Evolutionary conservation across 1,284 basidiomycete species (phyloP).

Genomic region (Phellopilus nigrolimitatus): DNA sequence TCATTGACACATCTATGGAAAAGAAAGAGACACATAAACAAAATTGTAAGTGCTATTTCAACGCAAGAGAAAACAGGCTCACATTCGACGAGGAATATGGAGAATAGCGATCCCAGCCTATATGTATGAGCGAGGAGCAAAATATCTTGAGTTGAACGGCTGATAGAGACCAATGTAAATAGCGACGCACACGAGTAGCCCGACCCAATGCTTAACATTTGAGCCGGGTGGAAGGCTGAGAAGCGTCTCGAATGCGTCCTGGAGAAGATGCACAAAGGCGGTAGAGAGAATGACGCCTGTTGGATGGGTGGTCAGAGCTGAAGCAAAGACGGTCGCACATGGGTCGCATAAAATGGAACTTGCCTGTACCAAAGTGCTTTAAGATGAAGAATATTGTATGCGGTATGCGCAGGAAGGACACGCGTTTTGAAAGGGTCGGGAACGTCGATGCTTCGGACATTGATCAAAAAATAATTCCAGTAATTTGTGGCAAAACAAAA

Average conservation of each 20-base stretch:
- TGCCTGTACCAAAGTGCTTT: constrained; percentile 77
- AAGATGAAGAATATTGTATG: constrained; percentile 68
- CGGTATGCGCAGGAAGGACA: constrained; percentile 53
- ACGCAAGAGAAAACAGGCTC: constrained; percentile 28
- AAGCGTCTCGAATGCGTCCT: constrained; percentile 66
- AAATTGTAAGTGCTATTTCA: constrained; percentile 5
- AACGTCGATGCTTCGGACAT: constrained; percentile 61
- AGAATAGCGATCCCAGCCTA: constrained; percentile 58
- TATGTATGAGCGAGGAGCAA: not conserved
- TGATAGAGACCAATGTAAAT: not conserved
- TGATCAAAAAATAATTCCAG: too few species aligned
- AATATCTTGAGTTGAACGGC: too few species aligned
- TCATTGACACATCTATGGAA: constrained; percentile 58
- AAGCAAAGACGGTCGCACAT: not conserved
- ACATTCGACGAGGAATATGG: constrained; percentile 78
- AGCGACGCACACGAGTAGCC: constrained; percentile 61
- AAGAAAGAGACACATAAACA: constrained; percentile 12
- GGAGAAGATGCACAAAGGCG: constrained; percentile 72
- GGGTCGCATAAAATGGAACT: constrained; percentile 12
- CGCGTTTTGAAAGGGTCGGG: constrained; percentile 54
- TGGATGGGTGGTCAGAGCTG: constrained; percentile 1
- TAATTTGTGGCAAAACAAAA: not conserved
- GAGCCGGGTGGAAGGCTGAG: constrained; percentile 40
- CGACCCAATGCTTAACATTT: constrained; percentile 52
- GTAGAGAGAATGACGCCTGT: constrained; percentile 73